These are phyloP conservation scores for Leptodontidium sp. DNA, from an alignment of 2,329 filamentous ascomycete species.

Conservation along the genomic window DNA sequence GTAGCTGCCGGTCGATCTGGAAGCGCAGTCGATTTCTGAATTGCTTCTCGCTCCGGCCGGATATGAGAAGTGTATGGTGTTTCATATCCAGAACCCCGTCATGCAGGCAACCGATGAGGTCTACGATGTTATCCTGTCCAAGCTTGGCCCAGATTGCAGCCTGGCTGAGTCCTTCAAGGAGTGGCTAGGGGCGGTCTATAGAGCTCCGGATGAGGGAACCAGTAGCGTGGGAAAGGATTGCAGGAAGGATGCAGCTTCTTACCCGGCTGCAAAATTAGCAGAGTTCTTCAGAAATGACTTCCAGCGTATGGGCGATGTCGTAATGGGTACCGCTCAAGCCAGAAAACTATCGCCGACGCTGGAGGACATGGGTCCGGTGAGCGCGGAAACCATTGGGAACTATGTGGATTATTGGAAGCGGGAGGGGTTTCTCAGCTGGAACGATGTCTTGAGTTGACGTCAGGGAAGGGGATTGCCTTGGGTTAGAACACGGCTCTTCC, in stretches of 20 bases:
- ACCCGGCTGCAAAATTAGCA: constrained; percentile 46
- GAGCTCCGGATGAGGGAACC: constrained; percentile 53
- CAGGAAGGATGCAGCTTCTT: constrained; percentile 34
- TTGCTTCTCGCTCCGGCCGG: constrained; percentile 1
- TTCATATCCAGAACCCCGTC: constrained; percentile 55
- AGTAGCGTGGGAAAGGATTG: constrained; percentile 48
- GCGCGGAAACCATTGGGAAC: constrained; percentile 43
- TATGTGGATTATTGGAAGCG: constrained; percentile 50
- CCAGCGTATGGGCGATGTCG: constrained; percentile 54
- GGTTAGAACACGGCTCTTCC: neutral
- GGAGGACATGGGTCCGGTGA: constrained; percentile 46
- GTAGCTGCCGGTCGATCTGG: constrained; percentile 57
- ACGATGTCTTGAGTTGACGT: constrained; percentile 15
- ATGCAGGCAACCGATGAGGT: constrained; percentile 44
- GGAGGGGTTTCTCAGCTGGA: constrained; percentile 38
- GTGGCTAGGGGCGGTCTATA: constrained; percentile 50
- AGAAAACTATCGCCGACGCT: constrained; percentile 51
- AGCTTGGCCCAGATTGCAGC: neutral
- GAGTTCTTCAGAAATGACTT: constrained; percentile 49
- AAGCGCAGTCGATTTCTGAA: constrained; percentile 50
- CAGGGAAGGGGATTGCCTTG: constrained; percentile 1
- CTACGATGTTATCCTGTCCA: constrained; percentile 3
- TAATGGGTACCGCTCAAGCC: constrained; percentile 50
- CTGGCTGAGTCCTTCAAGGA: constrained; percentile 2
- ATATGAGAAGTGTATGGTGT: constrained; percentile 5